A percentile compares a stretch with the other conserved stretches of the same genome.
These are phyloP conservation scores for Cenchrus purpureus DNA, from an alignment of 176 grass and related monocot species.

Conservation along the genomic window DNA sequence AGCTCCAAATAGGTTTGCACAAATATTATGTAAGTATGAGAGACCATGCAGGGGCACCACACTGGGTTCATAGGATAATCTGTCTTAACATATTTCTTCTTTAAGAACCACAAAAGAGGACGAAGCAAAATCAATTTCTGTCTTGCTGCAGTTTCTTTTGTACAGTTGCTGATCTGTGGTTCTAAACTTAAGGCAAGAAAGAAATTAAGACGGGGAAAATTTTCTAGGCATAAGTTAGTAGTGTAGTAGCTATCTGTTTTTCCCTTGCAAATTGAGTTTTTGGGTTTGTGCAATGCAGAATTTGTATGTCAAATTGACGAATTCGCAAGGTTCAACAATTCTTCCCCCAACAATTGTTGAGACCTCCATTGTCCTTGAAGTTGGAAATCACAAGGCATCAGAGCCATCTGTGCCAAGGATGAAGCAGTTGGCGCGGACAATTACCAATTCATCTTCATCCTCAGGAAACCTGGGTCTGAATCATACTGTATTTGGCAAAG, in stretches of 20 bases:
- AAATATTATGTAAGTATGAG: not conserved
- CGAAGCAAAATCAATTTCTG: not conserved
- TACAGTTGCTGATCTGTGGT: not conserved
- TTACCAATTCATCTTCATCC: constrained; percentile 97
- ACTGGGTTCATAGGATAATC: not conserved
- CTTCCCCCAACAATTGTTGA: constrained; percentile 75
- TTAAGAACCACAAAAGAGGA: not conserved
- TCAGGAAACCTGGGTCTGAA: constrained; percentile 95
- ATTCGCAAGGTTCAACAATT: constrained; percentile 83
- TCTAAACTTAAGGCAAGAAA: not conserved
- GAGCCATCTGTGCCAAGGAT: constrained; percentile 86
- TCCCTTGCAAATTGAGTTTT: constrained; percentile 13
- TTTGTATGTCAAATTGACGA: constrained; percentile 84
- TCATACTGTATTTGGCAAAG: constrained; percentile 87
- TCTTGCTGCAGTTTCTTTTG: not conserved
- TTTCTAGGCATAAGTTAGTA: not conserved
- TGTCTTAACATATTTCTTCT: not conserved
- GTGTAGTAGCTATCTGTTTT: not conserved
- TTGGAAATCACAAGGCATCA: constrained; percentile 85
- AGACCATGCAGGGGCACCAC: not conserved
- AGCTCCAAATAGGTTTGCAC: not conserved
- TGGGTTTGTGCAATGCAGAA: constrained; percentile 67
- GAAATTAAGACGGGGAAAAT: not conserved
- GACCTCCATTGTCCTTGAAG: constrained; percentile 79
- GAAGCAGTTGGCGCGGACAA: constrained; percentile 90